Conservation (phyloP, 1,139 yeast genomes). For the Hanseniaspora gamundiae region DNA sequence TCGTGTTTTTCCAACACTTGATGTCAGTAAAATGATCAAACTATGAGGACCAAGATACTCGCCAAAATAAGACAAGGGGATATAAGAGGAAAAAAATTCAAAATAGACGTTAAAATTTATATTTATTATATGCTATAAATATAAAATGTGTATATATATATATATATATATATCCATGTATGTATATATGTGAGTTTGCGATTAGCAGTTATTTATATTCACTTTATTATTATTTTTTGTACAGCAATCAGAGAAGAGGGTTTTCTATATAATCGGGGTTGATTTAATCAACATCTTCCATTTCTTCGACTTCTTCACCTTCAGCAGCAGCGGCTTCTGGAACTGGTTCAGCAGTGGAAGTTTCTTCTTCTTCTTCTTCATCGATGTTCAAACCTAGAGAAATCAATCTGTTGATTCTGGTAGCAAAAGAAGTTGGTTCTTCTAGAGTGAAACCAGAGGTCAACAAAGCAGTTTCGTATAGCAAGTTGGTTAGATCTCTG, state of each 20-base stretch:
- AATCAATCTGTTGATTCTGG: conserved; percentile 96
- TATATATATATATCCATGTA: neutral
- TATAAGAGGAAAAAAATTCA: no score
- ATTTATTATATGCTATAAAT: no score
- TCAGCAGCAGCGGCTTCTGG: conserved; percentile 38
- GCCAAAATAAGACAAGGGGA: no score
- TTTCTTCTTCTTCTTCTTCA: conserved; percentile 59
- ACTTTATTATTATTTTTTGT: no score
- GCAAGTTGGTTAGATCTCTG: conserved; percentile 89
- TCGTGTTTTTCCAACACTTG: no score
- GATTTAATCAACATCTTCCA: conserved; percentile 95
- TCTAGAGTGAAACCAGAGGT: conserved; percentile 98
- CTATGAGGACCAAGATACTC: no score
- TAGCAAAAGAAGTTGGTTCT: conserved; percentile 95
- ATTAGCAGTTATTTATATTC: no score
- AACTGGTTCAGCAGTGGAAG: conserved; percentile 30
- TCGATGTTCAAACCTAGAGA: conserved; percentile 97
- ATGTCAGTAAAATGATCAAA: no score
- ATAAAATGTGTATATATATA: no score
- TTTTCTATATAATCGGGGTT: neutral
- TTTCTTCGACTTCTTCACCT: conserved; percentile 61
- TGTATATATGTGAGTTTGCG: no score
- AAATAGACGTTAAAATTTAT: no score
- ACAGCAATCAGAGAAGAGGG: neutral
- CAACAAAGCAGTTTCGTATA: conserved; percentile 94